phyloP scores from a whole-genome alignment of 495 filamentous ascomycete species.

The Penicillium argentinense region DNA sequence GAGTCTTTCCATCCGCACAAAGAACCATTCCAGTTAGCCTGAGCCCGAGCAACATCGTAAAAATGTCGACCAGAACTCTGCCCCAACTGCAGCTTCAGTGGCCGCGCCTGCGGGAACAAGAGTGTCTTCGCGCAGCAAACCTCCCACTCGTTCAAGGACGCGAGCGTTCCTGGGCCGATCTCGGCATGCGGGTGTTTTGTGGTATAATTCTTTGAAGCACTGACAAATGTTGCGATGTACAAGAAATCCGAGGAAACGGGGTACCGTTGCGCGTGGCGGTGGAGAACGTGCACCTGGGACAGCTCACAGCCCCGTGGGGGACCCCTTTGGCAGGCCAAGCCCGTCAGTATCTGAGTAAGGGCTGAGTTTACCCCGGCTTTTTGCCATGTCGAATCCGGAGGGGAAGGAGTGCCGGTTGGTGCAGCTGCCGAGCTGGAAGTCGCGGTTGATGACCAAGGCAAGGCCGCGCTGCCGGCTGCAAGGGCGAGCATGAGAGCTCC shows the following conservation, averaged over 20 bases:
- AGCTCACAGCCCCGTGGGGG: conserved; percentile 53
- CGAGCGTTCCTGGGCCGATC: conserved; percentile 43
- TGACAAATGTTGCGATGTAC: conserved; percentile 44
- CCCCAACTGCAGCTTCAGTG: conserved; percentile 51
- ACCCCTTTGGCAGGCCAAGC: conserved; percentile 46
- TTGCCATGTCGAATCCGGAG: conserved; percentile 36
- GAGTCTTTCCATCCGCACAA: conserved; percentile 44
- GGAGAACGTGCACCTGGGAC: conserved; percentile 51
- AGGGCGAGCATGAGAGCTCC: conserved; percentile 16
- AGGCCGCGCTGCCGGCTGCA: background rate
- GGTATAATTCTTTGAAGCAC: conserved; percentile 47
- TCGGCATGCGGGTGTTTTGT: conserved; percentile 28
- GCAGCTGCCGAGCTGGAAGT: conserved; percentile 1
- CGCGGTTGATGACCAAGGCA: conserved; percentile 2
- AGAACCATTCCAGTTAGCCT: conserved; percentile 46
- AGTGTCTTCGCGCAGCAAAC: conserved; percentile 40
- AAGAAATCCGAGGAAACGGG: conserved; percentile 34
- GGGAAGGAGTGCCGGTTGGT: conserved; percentile 31
- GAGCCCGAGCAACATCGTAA: conserved; percentile 42
- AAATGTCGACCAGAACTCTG: conserved; percentile 49
- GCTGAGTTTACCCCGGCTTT: conserved; percentile 47
- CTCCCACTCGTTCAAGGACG: conserved; percentile 51
- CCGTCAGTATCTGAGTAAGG: conserved; percentile 43
- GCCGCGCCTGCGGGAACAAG: conserved; percentile 50
- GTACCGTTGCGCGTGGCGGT: conserved; percentile 55